Conservation (phyloP, 306 rosid genomes). For the Begonia masoniana region DNA sequence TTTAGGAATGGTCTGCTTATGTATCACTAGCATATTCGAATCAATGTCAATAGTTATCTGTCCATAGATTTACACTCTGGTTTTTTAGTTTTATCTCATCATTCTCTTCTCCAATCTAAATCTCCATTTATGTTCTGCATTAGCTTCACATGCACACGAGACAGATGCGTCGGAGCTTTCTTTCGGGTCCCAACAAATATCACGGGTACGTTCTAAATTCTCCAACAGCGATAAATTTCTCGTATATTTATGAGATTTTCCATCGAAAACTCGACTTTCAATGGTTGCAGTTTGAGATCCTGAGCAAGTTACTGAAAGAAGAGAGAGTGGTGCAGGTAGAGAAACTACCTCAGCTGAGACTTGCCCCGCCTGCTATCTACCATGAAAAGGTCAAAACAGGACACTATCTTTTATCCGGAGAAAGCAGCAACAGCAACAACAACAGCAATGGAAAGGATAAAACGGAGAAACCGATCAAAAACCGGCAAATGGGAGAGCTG, state of each 20-base stretch:
- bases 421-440: slow-evolving; percentile 53
- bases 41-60: too few species aligned
- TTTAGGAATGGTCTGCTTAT: too few species aligned
- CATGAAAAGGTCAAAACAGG: slow-evolving; percentile 80
- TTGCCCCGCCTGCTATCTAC: slow-evolving; percentile 86
- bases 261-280: slow-evolving; percentile 9
- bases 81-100: too few species aligned
- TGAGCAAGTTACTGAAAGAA: slow-evolving; percentile 58
- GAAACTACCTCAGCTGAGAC: slow-evolving; percentile 68
- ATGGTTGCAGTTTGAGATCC: slow-evolving; percentile 77
- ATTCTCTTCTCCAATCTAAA: too few species aligned
- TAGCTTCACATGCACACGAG: slow-evolving; percentile 38
- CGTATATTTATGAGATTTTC: slow-evolving; percentile 5
- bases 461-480: slow-evolving; percentile 37
- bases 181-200: slow-evolving; percentile 53
- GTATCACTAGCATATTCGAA: too few species aligned
- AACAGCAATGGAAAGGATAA: slow-evolving; percentile 20
- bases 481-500: slow-evolving; percentile 47
- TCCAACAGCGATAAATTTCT: slow-evolving; percentile 6
- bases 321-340: slow-evolving; percentile 71
- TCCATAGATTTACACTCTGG: too few species aligned
- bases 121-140: not conserved
- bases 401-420: slow-evolving; percentile 37
- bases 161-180: slow-evolving; percentile 38
- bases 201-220: slow-evolving; percentile 44